A percentile compares a stretch with the other conserved stretches of the same genome.
Conservation (phyloP, 331 rosid species). For the Acacia concinna region DNA sequence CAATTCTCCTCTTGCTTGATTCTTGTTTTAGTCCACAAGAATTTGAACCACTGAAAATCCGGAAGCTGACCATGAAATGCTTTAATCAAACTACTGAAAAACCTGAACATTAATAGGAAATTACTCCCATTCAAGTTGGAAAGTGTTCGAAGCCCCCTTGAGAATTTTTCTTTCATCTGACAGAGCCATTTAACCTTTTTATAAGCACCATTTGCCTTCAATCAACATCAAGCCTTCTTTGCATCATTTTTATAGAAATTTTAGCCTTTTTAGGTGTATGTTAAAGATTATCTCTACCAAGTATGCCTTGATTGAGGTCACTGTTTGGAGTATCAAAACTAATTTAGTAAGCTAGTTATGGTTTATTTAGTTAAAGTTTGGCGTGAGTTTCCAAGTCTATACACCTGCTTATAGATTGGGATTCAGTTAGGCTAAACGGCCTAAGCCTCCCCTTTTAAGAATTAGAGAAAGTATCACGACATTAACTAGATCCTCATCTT, state of each 20-base stretch:
- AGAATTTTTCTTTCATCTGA: neutral
- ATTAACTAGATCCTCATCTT: neutral
- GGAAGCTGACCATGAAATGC: neutral
- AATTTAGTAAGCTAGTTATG: too few species aligned
- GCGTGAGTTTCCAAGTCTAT: neutral
- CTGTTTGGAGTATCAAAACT: neutral
- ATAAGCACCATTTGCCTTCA: neutral
- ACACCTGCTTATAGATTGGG: neutral
- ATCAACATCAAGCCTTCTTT: neutral
- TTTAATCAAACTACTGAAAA: too few species aligned
- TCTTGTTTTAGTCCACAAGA: neutral
- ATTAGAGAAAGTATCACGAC: neutral
- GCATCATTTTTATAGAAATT: neutral
- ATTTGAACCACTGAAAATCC: neutral
- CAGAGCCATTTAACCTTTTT: neutral
- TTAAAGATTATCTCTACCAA: neutral
- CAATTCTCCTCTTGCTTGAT: neutral
- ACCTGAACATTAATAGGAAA: neutral
- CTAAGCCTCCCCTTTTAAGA: neutral
- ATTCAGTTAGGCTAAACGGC: neutral
- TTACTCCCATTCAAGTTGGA: neutral
- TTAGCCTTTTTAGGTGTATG: neutral
- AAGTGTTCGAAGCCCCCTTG: neutral
- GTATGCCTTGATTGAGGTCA: neutral
- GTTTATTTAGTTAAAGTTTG: neutral